Percentiles rank a stretch among this genome's conserved stretches.
Conservation (phyloP, 2,329 filamentous ascomycete genomes). For the Sporothrix phasma region DNA sequence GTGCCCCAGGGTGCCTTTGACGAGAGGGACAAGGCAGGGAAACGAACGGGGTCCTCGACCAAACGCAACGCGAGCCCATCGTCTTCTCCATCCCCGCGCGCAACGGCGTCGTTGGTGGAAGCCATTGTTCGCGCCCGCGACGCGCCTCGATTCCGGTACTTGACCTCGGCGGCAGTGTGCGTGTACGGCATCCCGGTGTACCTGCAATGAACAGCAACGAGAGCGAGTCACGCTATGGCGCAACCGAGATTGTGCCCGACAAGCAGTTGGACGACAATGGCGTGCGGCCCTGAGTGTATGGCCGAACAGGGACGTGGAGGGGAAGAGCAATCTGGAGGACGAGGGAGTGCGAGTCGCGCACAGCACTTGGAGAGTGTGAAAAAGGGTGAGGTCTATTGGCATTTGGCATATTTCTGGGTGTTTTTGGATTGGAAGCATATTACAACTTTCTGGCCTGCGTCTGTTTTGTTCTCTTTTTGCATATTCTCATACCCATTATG, state of each 20-base stretch:
- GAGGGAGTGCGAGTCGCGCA: not conserved
- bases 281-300: not conserved
- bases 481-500: constrained; percentile 8
- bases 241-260: too few species aligned
- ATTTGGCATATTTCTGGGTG: not conserved
- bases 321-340: not conserved
- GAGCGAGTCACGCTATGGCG: not conserved
- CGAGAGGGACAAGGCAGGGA: constrained; percentile 17
- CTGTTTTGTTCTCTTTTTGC: not conserved
- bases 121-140: constrained; percentile 66
- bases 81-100: too few species aligned
- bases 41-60: constrained; percentile 14
- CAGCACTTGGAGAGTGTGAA: not conserved
- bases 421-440: constrained; percentile 4
- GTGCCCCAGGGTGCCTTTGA: constrained; percentile 39
- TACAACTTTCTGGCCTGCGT: not conserved
- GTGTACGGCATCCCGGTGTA: constrained; percentile 94
- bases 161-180: constrained; percentile 88
- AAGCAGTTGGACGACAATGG: too few species aligned
- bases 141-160: constrained; percentile 77
- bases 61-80: not conserved
- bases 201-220: constrained; percentile 40
- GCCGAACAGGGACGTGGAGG: not conserved
- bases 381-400: not conserved
- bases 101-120: constrained; percentile 55